Evolutionary conservation across 768 basidiomycete genomes (phyloP).

Genomic region (Mycena olivaceomarginata): DNA sequence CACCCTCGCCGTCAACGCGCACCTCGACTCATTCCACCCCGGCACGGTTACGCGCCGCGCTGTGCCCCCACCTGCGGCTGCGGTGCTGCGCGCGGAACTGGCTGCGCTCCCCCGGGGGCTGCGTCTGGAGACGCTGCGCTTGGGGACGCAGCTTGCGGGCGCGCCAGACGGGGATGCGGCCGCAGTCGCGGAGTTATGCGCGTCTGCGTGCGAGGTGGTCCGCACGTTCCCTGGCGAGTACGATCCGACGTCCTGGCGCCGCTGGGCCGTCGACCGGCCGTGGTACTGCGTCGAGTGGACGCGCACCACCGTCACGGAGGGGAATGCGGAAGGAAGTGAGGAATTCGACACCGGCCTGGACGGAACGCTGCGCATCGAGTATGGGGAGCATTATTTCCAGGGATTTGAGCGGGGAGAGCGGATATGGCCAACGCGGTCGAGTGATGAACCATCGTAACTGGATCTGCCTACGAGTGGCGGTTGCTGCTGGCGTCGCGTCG

Average conservation of each 20-base stretch:
- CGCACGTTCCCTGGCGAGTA: constrained; percentile 25
- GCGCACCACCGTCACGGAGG: not conserved
- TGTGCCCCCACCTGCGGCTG: not conserved
- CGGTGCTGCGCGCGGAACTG: not conserved
- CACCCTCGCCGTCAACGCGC: constrained; percentile 45
- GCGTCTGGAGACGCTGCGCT: not conserved
- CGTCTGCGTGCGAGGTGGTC: constrained; percentile 13
- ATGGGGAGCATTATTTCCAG: constrained; percentile 38
- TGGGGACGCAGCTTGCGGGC: constrained; percentile 36
- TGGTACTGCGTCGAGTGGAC: constrained; percentile 40
- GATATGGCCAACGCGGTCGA: too few species aligned
- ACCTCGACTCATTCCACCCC: constrained; percentile 46
- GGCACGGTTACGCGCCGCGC: constrained; percentile 33
- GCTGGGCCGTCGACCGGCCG: constrained; percentile 40
- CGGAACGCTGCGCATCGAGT: constrained; percentile 29
- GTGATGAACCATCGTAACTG: too few species aligned
- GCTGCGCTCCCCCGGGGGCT: not conserved
- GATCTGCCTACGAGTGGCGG: too few species aligned
- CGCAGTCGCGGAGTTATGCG: not conserved
- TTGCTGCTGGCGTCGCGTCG: too few species aligned
- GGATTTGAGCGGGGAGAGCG: constrained; percentile 36
- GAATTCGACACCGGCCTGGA: not conserved
- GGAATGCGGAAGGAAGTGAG: not conserved
- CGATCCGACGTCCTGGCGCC: constrained; percentile 41
- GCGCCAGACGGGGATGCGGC: not conserved